These are phyloP conservation scores for Aureobasidium sp. DNA, from an alignment of 2,329 filamentous ascomycete species.

Conservation along the genomic window DNA sequence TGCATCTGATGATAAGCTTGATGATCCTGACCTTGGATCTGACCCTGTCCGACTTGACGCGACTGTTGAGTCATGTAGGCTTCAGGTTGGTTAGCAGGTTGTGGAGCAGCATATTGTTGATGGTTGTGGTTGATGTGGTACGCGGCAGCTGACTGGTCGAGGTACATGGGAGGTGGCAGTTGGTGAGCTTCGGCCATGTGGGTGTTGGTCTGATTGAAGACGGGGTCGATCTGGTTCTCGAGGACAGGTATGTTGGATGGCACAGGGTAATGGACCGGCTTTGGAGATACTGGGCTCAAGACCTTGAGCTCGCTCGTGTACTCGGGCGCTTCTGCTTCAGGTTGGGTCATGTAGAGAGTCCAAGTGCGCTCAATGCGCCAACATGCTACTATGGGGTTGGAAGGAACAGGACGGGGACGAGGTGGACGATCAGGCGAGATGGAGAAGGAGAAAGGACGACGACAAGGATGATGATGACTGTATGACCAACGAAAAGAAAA, in stretches of 20 bases:
- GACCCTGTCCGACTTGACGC: not conserved
- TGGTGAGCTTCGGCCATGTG: constrained; percentile 15
- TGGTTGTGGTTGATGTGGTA: not conserved
- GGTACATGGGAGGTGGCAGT: not conserved
- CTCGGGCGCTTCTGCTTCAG: constrained; percentile 50
- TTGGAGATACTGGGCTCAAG: constrained; percentile 63
- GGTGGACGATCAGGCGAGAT: constrained; percentile 11
- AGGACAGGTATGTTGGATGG: constrained; percentile 63
- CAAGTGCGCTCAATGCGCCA: constrained; percentile 27
- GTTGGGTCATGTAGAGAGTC: constrained; percentile 45
- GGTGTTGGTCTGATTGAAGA: constrained; percentile 55
- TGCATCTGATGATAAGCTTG: constrained; percentile 13
- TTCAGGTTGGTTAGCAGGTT: constrained; percentile 2
- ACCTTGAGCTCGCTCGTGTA: constrained; percentile 52
- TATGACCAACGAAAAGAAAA: constrained; percentile 14
- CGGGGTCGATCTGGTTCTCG: constrained; percentile 64
- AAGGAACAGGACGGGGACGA: constrained; percentile 13
- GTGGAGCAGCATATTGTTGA: not conserved
- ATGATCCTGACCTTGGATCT: not conserved
- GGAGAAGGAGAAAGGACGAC: constrained; percentile 19
- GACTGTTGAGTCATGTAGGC: constrained; percentile 1
- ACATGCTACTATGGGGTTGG: constrained; percentile 37
- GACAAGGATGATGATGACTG: constrained; percentile 5
- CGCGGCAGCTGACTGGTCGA: not conserved
- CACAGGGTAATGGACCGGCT: constrained; percentile 60